phyloP scores from a whole-genome alignment of 108 stramenopile genomes.

The Aureococcus anophagefferens region DNA sequence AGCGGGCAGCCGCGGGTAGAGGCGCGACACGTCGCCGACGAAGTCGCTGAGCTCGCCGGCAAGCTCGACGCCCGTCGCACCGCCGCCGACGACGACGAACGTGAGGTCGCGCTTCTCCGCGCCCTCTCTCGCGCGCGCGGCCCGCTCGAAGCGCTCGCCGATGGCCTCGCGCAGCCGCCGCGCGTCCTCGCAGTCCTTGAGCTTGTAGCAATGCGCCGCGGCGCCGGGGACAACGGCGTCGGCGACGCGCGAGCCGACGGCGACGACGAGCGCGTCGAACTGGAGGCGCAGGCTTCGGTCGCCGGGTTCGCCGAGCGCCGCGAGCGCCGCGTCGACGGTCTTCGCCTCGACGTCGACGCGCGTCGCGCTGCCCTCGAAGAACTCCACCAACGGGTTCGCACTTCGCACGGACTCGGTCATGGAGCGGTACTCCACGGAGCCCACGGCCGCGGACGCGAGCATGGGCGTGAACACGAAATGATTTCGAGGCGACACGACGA shows the following conservation, averaged over 20 bases:
- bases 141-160: conserved; percentile 50
- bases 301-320: conserved; percentile 26
- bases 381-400: conserved; percentile 44
- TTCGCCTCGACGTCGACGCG: conserved; percentile 37
- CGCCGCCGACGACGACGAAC: conserved; percentile 55
- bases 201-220: conserved; percentile 33
- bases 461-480: conserved; percentile 66
- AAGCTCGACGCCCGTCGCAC: conserved; percentile 61
- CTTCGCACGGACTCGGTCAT: conserved; percentile 59
- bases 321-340: conserved; percentile 31
- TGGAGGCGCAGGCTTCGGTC: conserved; percentile 33
- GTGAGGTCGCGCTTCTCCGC: conserved; percentile 30
- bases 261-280: conserved; percentile 47
- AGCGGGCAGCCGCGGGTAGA: conserved; percentile 43
- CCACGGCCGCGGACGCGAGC: conserved; percentile 54
- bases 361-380: conserved; percentile 43
- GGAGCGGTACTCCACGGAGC: conserved; percentile 51
- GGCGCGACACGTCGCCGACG: conserved; percentile 29
- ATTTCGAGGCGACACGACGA: conserved; percentile 52
- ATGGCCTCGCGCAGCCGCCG: conserved; percentile 32
- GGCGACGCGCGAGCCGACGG: conserved; percentile 43
- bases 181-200: conserved; percentile 52
- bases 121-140: conserved; percentile 34
- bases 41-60: conserved; percentile 61
- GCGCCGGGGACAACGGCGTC: conserved; percentile 39